Percentiles rank a stretch among this genome's conserved stretches.
Evolutionary conservation across 2,329 filamentous ascomycete genomes (phyloP).

Genomic region (Trichoderma citrinoviride): DNA sequence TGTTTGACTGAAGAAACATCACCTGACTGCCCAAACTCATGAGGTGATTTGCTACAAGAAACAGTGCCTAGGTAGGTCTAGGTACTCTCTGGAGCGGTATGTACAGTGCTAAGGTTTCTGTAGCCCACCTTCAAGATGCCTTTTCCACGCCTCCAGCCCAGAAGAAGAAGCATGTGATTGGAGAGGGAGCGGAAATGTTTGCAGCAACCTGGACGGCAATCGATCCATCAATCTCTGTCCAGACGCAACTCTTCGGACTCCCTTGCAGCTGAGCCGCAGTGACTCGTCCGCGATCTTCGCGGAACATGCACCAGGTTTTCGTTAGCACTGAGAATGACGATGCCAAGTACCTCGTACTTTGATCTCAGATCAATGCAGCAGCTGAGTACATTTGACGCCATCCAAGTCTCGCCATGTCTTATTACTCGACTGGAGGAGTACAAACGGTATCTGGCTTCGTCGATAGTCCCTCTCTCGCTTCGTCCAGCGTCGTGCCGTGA

Average conservation of each 20-base stretch:
- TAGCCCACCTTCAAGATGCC: neutral
- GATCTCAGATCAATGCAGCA: neutral
- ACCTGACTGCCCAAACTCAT: neutral
- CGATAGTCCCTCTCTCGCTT: too few species aligned
- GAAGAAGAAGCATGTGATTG: neutral
- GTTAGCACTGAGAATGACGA: too few species aligned
- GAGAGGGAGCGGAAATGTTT: neutral
- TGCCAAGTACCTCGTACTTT: too few species aligned
- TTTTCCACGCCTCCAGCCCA: neutral
- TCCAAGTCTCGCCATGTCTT: too few species aligned
- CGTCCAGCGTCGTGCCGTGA: too few species aligned
- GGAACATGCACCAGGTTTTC: neutral
- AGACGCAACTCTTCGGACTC: constrained; percentile 4
- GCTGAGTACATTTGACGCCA: neutral
- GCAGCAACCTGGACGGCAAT: neutral
- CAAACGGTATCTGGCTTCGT: too few species aligned
- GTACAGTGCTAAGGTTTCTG: too few species aligned
- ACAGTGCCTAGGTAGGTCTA: too few species aligned
- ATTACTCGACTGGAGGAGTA: too few species aligned
- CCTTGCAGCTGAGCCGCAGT: neutral
- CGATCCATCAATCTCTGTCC: neutral
- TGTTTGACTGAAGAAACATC: neutral
- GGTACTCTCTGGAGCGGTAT: too few species aligned
- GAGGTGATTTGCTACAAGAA: too few species aligned
- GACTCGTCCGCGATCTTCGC: neutral